Percentiles rank a stretch among this genome's conserved stretches.
Evolutionary conservation across 129 eudicot species (phyloP).

Genomic region (Artemisia argyi): DNA sequence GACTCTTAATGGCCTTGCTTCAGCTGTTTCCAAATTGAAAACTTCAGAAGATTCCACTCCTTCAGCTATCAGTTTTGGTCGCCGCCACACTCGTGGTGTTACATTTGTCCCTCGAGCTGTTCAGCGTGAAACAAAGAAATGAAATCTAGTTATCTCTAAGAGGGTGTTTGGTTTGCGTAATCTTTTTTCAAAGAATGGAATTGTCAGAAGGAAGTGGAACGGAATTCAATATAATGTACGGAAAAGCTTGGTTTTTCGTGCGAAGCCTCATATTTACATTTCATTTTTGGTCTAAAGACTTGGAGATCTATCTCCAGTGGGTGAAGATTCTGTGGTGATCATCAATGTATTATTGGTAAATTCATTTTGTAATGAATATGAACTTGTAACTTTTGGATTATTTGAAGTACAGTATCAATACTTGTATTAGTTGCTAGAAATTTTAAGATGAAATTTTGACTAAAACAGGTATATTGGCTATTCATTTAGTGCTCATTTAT

Average conservation of each 20-base stretch:
- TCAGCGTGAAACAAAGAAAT: constrained; percentile 48
- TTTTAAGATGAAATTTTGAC: background rate
- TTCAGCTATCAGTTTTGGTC: constrained; percentile 81
- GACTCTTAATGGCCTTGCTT: constrained; percentile 59
- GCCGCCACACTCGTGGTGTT: constrained; percentile 73
- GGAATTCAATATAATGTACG: background rate
- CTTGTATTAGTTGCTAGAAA: background rate
- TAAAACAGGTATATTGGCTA: too few relatives aligned
- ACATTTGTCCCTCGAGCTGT: constrained; percentile 76
- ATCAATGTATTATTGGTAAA: background rate
- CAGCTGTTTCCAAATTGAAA: constrained; percentile 75
- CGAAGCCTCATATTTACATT: background rate
- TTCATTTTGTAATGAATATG: background rate
- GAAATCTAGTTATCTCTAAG: background rate
- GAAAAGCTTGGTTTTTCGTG: constrained; percentile 10
- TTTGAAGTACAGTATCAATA: background rate
- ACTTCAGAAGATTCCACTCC: constrained; percentile 77
- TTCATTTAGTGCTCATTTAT: too few relatives aligned
- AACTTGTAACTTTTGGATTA: background rate
- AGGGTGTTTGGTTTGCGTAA: background rate
- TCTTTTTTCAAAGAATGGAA: background rate
- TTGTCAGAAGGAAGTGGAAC: background rate
- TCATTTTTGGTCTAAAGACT: background rate
- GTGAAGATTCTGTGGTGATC: background rate
- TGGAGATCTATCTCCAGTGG: background rate